phyloP scores from a whole-genome alignment of 2,329 filamentous ascomycete species.

The Fusarium xyrophilum region DNA sequence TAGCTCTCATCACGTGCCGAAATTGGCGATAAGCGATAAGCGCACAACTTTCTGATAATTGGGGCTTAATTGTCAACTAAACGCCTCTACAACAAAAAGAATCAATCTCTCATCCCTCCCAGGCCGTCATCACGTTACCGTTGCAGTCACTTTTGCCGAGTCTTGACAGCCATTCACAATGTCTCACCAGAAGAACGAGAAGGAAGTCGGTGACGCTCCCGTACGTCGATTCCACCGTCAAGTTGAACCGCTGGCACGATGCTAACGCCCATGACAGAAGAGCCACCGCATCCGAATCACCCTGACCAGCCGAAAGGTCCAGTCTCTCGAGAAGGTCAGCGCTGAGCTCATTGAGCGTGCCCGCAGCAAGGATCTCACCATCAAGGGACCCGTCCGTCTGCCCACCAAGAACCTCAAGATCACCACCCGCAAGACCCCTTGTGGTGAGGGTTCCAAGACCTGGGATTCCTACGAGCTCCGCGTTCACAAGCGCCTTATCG shows the following conservation, averaged over 20 bases:
- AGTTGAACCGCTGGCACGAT: not conserved
- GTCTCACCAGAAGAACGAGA: slow-evolving; percentile 96
- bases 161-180: slow-evolving; percentile 79
- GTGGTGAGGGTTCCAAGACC: slow-evolving; percentile 99
- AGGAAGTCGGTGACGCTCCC: slow-evolving; percentile 89
- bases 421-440: slow-evolving; percentile 98
- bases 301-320: slow-evolving; percentile 92
- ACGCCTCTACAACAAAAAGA: slow-evolving; percentile 29
- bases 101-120: slow-evolving; percentile 31
- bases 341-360: slow-evolving; percentile 97
- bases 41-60: slow-evolving; percentile 33
- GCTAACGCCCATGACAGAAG: slow-evolving; percentile 63
- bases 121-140: slow-evolving; percentile 81
- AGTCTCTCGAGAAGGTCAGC: slow-evolving; percentile 97
- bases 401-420: slow-evolving; percentile 97
- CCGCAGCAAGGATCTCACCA: slow-evolving; percentile 96
- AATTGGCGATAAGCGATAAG: slow-evolving; percentile 25
- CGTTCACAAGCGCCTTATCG: slow-evolving; percentile 98
- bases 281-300: slow-evolving; percentile 99
- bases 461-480: slow-evolving; percentile 99
- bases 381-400: slow-evolving; percentile 97
- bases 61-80: slow-evolving; percentile 24
- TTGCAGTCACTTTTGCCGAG: slow-evolving; percentile 67
- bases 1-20: slow-evolving; percentile 7
- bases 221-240: slow-evolving; percentile 57